Conservation (phyloP, 805 yeast genomes). For the Candida anglica region DNA sequence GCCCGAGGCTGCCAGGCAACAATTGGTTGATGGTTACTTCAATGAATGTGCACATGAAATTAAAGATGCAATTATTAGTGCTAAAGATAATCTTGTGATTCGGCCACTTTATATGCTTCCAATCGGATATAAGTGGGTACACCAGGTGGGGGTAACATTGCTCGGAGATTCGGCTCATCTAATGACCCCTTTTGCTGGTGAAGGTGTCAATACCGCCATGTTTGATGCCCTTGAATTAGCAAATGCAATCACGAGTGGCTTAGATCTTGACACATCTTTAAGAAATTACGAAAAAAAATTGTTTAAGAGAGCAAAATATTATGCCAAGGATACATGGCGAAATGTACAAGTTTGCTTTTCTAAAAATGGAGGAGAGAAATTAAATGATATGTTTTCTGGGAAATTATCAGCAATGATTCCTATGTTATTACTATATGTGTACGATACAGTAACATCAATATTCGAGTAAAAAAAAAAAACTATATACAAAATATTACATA, state of each 20-base stretch:
- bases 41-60: not conserved
- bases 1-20: not conserved
- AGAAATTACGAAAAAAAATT: not conserved
- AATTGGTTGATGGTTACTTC: not conserved
- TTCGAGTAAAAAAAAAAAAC: too few species aligned
- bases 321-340: not conserved
- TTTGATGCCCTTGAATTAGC: slow-evolving; percentile 1
- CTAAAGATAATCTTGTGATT: not conserved
- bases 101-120: slow-evolving; percentile 2
- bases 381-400: not conserved
- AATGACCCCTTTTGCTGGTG: slow-evolving; percentile 2
- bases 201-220: slow-evolving; percentile 1
- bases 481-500: too few species aligned
- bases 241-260: not conserved
- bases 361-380: not conserved
- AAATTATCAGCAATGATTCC: too few species aligned
- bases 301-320: slow-evolving; percentile 2
- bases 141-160: not conserved
- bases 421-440: too few species aligned
- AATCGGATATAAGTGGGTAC: not conserved
- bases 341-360: slow-evolving; percentile 1
- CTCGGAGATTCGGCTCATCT: slow-evolving; percentile 2
- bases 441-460: too few species aligned
- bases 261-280: not conserved
- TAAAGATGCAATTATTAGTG: not conserved